Evolutionary conservation across 305 asterid species (phyloP), one percentile per base, ranked within the genome.

Genomic region (Coffea humblotiana): DNA sequence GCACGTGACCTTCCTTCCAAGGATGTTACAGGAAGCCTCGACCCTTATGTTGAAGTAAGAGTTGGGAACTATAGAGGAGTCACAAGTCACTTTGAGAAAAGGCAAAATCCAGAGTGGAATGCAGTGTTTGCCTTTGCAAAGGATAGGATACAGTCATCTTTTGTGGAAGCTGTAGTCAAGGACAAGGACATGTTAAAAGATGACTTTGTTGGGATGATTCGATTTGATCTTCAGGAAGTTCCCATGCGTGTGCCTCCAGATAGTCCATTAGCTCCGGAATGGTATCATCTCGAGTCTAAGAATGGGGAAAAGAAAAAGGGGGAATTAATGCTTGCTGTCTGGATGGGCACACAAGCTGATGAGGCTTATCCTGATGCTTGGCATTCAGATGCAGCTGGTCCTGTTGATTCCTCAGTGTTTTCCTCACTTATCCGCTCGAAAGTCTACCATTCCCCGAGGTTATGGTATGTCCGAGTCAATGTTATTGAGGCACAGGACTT

Each of bases 311-410:
- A 92, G 72, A 85, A 80, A 80, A 86, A 81, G 29, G 96, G 98
- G 25, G 99, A 95, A 72, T 75, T 95, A 74, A 93, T 95, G 99
- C 87, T 93, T 25, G 97, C 98, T 48, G 96, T 92, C 14, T 95
- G 99, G 99, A 82, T 90, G 68, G 99, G 99, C 61, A 93, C 99
- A 61, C 99, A 95, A 80, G 99, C 99, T n/a, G 99, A 95, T 56
- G 98, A 93, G 85, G 98, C 99, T n/a, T 95, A 91, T 79, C 83
- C 97, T 2, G 97, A 95, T 70, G 99, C 99, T 60, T 95, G 92
- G 93, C 99, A 89, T 80, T 88, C 98, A 18, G 99, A 95, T 83
- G 89, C 90, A 45, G 87, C 91, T 56, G 35, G 86, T 49, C 82
- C 83, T 10, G 85, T 81, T 70, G 94, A 89, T 78, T 77, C 88